Conservation (phyloP, 1,139 yeast species). For the Hyphopichia wangnamkhiaoensis region DNA sequence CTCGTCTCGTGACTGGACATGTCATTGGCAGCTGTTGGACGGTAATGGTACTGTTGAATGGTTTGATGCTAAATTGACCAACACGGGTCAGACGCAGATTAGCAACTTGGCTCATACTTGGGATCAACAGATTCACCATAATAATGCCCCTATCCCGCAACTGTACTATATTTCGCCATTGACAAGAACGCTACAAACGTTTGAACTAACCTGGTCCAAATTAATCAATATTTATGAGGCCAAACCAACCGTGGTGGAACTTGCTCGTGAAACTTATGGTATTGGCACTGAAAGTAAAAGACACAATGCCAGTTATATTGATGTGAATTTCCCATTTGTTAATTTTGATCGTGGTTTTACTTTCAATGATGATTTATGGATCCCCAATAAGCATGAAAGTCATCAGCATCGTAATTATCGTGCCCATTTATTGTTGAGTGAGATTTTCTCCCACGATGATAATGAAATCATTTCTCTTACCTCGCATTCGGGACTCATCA, state of each 20-base stretch:
- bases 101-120: conserved; percentile 18
- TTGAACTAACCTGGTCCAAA: conserved; percentile 27
- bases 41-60: conserved; percentile 35
- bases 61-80: conserved; percentile 41
- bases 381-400: conserved; percentile 23
- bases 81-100: conserved; percentile 25
- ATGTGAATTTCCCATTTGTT: conserved; percentile 21
- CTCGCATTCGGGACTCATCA: conserved; percentile 36
- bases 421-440: conserved; percentile 30
- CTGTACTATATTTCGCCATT: conserved; percentile 37
- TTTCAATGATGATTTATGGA: conserved; percentile 32
- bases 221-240: conserved; percentile 11
- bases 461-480: conserved; percentile 32
- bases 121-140: conserved; percentile 14
- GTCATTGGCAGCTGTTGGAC: conserved; percentile 30
- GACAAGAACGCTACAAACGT: conserved; percentile 37
- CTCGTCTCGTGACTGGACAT: conserved; percentile 27
- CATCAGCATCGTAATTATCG: conserved; percentile 27
- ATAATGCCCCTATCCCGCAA: conserved; percentile 27
- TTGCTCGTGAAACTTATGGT: conserved; percentile 40
- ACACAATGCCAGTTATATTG: conserved; percentile 28
- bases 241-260: conserved; percentile 32
- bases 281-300: conserved; percentile 37
- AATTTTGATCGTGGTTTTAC: conserved; percentile 32
- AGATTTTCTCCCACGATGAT: conserved; percentile 29